Evolutionary conservation across 768 basidiomycete genomes (phyloP), one percentile per base, ranked within the genome.

Genomic region (Butyriboletus loyo): DNA sequence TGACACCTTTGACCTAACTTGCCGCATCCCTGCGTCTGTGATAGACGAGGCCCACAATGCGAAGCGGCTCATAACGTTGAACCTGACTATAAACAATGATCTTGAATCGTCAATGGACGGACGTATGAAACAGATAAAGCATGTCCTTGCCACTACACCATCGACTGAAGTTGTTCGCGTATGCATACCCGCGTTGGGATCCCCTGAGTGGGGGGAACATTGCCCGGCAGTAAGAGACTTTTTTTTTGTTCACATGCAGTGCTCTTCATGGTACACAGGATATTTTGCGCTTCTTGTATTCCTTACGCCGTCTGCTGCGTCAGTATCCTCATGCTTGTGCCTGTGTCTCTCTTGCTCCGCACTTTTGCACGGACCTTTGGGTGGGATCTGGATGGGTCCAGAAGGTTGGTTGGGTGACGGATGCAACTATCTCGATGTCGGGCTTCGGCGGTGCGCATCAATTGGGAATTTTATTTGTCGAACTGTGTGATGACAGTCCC

Each of bases 391-490:
- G 84, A 3, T 95, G 92, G 90, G 68, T 84, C 27, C 80, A 87
- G 57, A 88, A 85, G 65, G 67, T 96, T 17, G 82, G 86, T 15
- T 93, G 90, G 91, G 67, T 84, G 28, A 79, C 84, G 3, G 93
- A 96, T 68, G 85, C 80, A 9, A 79, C 83, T 27, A 74, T 97
- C 40, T 85, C 83, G 37, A 71, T 96, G 58, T 73, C 80, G 40
- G 86, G 89, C 24, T 95, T 95, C 68, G 81, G 87, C 49, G 86
- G 93, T 92, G 69, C 57, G 80, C 71, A 48, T 62, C 40, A 28
- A 37, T 19, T 49, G 41, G 34, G 11, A 42, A 31, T 50, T 41
- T 38, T 25, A 34, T 40, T 40, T 55, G 40, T 42, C 5, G 14
- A 14, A 28, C 31, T 22, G 44, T 50, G 32, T 46, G 38, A 43